A percentile compares a stretch with the other conserved stretches of the same genome.
These are phyloP conservation scores for Cyclotella choctawhatcheeana DNA, from an alignment of 108 stramenopile genomes.

Conservation along the genomic window DNA sequence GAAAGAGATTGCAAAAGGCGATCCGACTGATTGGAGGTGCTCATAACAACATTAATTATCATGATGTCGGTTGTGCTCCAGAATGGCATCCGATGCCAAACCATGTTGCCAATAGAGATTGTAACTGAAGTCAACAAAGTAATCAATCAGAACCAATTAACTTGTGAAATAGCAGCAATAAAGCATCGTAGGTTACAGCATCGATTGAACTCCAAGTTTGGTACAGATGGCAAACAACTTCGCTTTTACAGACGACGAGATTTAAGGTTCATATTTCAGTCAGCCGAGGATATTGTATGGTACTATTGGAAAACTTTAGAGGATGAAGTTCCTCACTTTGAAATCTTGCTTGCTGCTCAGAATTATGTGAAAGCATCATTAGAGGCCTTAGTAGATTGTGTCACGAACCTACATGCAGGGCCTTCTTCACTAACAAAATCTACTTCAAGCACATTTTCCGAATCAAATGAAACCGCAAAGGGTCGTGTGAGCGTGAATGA, in stretches of 20 bases:
- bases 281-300: constrained; percentile 1
- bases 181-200: neutral
- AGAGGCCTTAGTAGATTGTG: neutral
- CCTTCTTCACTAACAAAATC: neutral
- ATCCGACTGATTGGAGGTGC: no score
- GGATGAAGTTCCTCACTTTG: neutral
- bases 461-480: neutral
- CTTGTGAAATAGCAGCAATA: neutral
- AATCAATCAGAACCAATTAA: neutral
- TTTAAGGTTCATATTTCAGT: neutral
- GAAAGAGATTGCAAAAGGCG: no score
- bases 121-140: constrained; percentile 6
- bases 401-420: neutral
- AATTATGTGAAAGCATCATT: neutral
- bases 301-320: neutral
- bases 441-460: neutral
- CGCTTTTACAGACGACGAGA: constrained; percentile 2
- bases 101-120: neutral
- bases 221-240: neutral
- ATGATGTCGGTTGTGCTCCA: neutral
- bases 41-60: no score
- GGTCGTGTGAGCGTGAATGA: neutral
- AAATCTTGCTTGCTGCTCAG: neutral
- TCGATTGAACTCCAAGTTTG: neutral
- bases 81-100: neutral